Conservation (phyloP, 768 basidiomycete species). For the Podaxis mareebaensis region DNA sequence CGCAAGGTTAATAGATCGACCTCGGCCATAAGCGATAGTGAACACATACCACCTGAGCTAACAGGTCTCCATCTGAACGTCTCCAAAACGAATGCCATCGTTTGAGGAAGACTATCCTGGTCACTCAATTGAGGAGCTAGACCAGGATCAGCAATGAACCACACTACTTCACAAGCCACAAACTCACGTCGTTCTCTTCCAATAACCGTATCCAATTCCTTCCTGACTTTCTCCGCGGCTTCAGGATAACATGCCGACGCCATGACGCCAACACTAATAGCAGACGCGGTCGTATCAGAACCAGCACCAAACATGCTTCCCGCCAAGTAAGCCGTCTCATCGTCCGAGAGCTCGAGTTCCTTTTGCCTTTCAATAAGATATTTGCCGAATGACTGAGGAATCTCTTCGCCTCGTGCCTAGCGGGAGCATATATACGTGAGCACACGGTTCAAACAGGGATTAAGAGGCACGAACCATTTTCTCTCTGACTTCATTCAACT, state of each 20-base stretch:
- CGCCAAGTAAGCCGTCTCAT: slow-evolving; percentile 62
- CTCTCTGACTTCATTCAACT: slow-evolving; percentile 44
- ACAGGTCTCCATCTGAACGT: slow-evolving; percentile 55
- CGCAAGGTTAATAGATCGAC: not conserved
- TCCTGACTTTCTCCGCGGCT: slow-evolving; percentile 50
- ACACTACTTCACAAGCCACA: too few relatives aligned
- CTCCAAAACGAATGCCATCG: slow-evolving; percentile 52
- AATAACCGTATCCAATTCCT: slow-evolving; percentile 54
- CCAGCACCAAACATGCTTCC: slow-evolving; percentile 70
- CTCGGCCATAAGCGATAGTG: not conserved
- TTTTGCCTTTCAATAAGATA: slow-evolving; percentile 58
- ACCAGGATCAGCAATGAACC: not conserved
- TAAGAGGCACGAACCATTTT: slow-evolving; percentile 38
- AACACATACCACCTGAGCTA: slow-evolving; percentile 40
- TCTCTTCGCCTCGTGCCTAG: slow-evolving; percentile 34
- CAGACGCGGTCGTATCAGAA: slow-evolving; percentile 64
- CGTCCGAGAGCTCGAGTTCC: slow-evolving; percentile 52
- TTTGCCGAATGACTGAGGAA: slow-evolving; percentile 51
- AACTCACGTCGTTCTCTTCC: slow-evolving; percentile 43
- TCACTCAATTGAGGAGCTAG: slow-evolving; percentile 42
- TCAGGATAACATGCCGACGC: slow-evolving; percentile 58
- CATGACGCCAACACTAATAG: slow-evolving; percentile 56
- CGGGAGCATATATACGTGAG: not conserved
- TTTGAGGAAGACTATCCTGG: slow-evolving; percentile 42
- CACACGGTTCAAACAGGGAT: not conserved